Evolutionary conservation across 2,329 filamentous ascomycete genomes (phyloP).

Genomic region (Verticillium dahliae): DNA sequence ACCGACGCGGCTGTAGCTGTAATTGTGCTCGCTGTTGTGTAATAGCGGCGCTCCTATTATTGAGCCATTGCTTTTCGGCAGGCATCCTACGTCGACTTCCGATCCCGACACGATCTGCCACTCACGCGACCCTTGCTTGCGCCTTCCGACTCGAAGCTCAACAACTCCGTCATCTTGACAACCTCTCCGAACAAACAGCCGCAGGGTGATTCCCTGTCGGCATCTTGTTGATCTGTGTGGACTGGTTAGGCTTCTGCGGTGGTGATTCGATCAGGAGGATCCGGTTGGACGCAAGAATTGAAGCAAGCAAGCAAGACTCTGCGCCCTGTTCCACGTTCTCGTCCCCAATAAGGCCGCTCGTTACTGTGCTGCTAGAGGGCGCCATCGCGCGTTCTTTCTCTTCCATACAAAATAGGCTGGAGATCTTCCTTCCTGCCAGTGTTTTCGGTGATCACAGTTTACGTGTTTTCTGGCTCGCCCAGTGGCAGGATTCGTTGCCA

Average conservation of each 20-base stretch:
- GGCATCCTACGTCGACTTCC: not conserved
- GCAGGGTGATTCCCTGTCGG: conserved; percentile 7
- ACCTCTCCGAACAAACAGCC: not conserved
- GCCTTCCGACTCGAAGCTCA: not conserved
- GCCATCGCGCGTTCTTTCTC: not conserved
- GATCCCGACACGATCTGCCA: not conserved
- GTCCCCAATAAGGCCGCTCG: not conserved
- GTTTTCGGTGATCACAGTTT: not conserved
- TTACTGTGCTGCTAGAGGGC: not conserved
- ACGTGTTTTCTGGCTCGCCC: not conserved
- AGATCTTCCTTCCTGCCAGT: not conserved
- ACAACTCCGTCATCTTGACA: not conserved
- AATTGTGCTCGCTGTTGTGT: not conserved
- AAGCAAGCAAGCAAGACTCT: conserved; percentile 1
- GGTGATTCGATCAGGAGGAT: not conserved
- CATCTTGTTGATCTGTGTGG: conserved; percentile 8
- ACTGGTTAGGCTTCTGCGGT: conserved; percentile 9
- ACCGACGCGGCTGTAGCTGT: not conserved
- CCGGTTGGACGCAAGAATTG: conserved; percentile 3
- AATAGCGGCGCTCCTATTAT: not conserved
- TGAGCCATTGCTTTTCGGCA: not conserved
- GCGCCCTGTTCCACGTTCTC: not conserved
- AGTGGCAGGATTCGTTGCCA: not conserved
- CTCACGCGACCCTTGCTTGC: not conserved
- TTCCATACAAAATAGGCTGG: not conserved